A percentile compares a stretch with the other conserved stretches of the same genome.
Conservation (phyloP, 805 yeast species). For the Pichia gijzeniarum region DNA sequence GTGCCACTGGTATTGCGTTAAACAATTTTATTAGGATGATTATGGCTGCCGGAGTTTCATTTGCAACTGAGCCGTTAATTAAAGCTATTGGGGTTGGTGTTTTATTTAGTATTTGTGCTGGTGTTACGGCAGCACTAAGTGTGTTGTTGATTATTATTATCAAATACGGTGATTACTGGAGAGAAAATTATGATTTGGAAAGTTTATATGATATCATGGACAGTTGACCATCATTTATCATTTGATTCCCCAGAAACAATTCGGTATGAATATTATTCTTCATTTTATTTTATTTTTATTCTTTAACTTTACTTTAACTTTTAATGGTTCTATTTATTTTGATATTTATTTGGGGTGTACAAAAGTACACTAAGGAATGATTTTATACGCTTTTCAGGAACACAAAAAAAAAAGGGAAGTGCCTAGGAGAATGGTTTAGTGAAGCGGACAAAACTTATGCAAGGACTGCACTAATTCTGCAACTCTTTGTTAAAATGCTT, state of each 20-base stretch:
- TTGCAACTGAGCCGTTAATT: conserved; percentile 65
- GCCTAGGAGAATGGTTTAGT: no score
- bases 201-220: conserved; percentile 47
- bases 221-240: not conserved
- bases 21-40: conserved; percentile 70
- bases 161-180: conserved; percentile 50
- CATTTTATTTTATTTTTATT: not conserved
- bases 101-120: conserved; percentile 59
- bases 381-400: no score
- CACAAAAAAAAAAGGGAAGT: no score
- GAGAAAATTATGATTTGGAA: conserved; percentile 56
- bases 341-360: no score
- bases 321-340: no score
- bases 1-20: conserved; percentile 84
- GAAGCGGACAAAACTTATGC: no score
- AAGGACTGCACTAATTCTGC: no score
- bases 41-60: conserved; percentile 71
- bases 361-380: no score
- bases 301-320: not conserved
- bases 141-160: conserved; percentile 42
- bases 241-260: not conserved
- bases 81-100: conserved; percentile 66
- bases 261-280: no score
- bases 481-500: no score
- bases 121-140: conserved; percentile 43